A percentile compares a stretch with the other conserved stretches of the same genome.
Evolutionary conservation across 345 rosid genomes (phyloP).

Genomic region (Acer saccharum): DNA sequence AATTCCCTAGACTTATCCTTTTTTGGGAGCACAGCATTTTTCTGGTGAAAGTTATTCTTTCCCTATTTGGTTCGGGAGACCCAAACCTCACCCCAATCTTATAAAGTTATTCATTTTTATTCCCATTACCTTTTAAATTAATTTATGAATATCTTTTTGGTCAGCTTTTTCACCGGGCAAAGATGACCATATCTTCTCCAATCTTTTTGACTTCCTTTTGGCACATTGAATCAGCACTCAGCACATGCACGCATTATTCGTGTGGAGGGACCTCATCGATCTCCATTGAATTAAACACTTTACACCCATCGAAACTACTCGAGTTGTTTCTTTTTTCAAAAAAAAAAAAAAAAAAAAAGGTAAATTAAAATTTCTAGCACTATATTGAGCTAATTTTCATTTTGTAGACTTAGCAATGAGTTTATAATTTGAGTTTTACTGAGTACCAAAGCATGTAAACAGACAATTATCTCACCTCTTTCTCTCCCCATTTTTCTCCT

Average conservation of each 20-base stretch:
- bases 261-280: conserved; percentile 10
- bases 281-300: too few species aligned
- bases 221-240: neutral
- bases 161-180: neutral
- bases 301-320: neutral
- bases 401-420: too few species aligned
- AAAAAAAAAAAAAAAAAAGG: too few species aligned
- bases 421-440: too few species aligned
- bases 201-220: conserved; percentile 7
- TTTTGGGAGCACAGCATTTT: conserved; percentile 13
- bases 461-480: too few species aligned
- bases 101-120: neutral
- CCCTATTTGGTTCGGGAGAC: conserved; percentile 22
- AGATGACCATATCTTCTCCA: neutral
- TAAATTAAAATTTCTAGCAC: too few species aligned
- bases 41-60: conserved; percentile 12
- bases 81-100: neutral
- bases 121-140: conserved; percentile 1
- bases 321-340: too few species aligned
- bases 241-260: neutral
- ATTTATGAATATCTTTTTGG: neutral
- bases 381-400: too few species aligned
- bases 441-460: too few species aligned
- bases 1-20: conserved; percentile 15
- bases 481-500: too few species aligned